phyloP scores from a whole-genome alignment of 495 filamentous ascomycete genomes.

The Aspergillus taichungensis region DNA sequence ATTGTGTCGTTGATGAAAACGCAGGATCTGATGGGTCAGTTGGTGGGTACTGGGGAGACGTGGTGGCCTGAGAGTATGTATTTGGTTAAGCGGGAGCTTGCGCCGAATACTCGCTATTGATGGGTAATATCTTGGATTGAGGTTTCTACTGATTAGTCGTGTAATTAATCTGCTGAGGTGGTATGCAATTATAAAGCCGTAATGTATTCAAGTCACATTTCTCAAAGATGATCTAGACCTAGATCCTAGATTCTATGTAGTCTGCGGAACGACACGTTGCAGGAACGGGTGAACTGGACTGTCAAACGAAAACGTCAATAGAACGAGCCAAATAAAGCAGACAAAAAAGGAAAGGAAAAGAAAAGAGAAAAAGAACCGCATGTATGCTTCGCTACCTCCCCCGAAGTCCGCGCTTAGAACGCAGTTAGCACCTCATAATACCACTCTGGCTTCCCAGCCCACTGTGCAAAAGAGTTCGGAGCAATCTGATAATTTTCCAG shows the following conservation, averaged over 20 bases:
- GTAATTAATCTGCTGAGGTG: too few relatives aligned
- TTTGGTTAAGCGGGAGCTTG: conserved; percentile 11
- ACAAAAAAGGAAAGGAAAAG: neutral
- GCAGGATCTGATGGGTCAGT: neutral
- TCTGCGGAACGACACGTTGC: too few relatives aligned
- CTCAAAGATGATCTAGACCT: too few relatives aligned
- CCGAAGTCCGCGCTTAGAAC: conserved; percentile 1
- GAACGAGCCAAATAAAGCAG: too few relatives aligned
- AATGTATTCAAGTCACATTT: too few relatives aligned
- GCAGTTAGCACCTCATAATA: conserved; percentile 18
- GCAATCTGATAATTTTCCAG: conserved; percentile 14
- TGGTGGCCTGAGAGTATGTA: conserved; percentile 29
- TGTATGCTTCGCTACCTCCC: neutral
- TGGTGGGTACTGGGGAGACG: conserved; percentile 7
- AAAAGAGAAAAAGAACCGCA: neutral
- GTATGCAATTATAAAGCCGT: too few relatives aligned
- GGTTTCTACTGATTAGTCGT: too few relatives aligned
- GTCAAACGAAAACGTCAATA: too few relatives aligned
- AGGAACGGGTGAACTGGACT: too few relatives aligned
- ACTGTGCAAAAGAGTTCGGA: conserved; percentile 19
- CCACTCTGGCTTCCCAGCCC: conserved; percentile 20
- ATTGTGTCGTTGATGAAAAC: conserved; percentile 15
- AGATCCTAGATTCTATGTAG: too few relatives aligned
- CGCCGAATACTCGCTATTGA: neutral
- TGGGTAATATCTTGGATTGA: neutral